Conservation (phyloP, 306 rosid species). For the Citrullus mucosospermus region DNA sequence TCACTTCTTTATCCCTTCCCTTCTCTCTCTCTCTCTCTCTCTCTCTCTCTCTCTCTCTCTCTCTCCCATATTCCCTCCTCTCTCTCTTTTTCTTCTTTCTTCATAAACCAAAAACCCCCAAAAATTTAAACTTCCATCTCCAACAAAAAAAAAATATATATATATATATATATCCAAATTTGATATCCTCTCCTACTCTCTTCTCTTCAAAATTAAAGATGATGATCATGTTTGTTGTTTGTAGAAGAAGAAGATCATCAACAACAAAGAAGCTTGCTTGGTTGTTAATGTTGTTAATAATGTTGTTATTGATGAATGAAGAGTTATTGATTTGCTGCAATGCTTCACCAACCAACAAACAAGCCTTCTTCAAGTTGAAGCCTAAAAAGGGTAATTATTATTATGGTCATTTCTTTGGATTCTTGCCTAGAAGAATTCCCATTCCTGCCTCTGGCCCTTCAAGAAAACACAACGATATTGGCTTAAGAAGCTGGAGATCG, state of each 20-base stretch:
- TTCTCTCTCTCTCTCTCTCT: background rate
- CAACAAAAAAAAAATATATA: no score
- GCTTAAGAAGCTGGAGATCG: conserved; percentile 48
- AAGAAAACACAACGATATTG: conserved; percentile 81
- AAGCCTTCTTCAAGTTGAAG: conserved; percentile 46
- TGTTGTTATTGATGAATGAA: conserved; percentile 13
- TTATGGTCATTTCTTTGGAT: conserved; percentile 69
- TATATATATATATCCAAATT: no score
- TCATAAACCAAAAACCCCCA: no score
- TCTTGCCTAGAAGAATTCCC: conserved; percentile 65
- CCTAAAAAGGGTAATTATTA: conserved; percentile 20
- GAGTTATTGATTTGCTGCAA: conserved; percentile 19
- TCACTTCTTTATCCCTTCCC: background rate
- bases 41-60: background rate
- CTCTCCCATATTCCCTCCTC: background rate
- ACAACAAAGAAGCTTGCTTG: conserved; percentile 15
- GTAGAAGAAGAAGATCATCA: conserved; percentile 21
- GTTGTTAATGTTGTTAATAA: conserved; percentile 25
- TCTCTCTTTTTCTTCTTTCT: no score
- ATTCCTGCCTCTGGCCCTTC: conserved; percentile 85
- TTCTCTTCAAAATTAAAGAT: background rate
- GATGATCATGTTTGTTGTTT: conserved; percentile 30
- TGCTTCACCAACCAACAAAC: conserved; percentile 25
- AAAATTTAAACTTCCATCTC: no score
- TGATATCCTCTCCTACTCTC: no score